These are phyloP conservation scores for Termitomyces sp. DNA, from an alignment of 768 basidiomycete species.

Conservation along the genomic window DNA sequence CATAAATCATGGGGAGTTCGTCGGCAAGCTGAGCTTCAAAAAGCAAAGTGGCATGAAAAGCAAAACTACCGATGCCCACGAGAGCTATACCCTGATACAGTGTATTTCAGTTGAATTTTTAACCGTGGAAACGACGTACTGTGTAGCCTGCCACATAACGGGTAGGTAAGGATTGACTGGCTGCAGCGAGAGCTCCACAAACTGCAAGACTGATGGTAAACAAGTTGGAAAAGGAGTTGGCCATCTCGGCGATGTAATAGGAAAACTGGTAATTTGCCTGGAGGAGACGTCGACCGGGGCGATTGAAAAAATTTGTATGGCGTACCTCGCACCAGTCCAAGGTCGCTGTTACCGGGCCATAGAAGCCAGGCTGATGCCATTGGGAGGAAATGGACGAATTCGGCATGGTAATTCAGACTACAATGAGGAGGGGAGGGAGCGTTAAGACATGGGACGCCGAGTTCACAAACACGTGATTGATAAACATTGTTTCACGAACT, in stretches of 20 bases:
- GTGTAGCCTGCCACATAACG: conserved; percentile 38
- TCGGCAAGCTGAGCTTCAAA: conserved; percentile 79
- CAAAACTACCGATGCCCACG: conserved; percentile 72
- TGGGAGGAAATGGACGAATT: conserved; percentile 29
- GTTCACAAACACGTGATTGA: conserved; percentile 8
- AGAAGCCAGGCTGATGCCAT: conserved; percentile 37
- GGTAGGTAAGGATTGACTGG: conserved; percentile 29
- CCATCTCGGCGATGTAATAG: conserved; percentile 71
- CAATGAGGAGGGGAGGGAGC: not conserved
- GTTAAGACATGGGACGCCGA: not conserved
- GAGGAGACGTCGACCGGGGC: not conserved
- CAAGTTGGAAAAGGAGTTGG: conserved; percentile 70
- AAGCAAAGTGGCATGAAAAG: conserved; percentile 73
- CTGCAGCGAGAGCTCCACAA: conserved; percentile 36
- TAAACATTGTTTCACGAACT: not conserved
- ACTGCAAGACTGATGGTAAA: conserved; percentile 51
- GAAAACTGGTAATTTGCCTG: conserved; percentile 78
- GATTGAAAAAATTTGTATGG: not conserved
- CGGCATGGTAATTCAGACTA: conserved; percentile 20
- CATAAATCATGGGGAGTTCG: conserved; percentile 80
- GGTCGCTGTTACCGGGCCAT: conserved; percentile 65
- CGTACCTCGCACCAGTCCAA: conserved; percentile 71
- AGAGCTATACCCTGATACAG: conserved; percentile 53
- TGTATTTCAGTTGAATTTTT: not conserved
- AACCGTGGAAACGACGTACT: conserved; percentile 20